Percentiles rank a stretch among this genome's conserved stretches.
Evolutionary conservation across 306 rosid genomes (phyloP).

Genomic region (Prunus dulcis): DNA sequence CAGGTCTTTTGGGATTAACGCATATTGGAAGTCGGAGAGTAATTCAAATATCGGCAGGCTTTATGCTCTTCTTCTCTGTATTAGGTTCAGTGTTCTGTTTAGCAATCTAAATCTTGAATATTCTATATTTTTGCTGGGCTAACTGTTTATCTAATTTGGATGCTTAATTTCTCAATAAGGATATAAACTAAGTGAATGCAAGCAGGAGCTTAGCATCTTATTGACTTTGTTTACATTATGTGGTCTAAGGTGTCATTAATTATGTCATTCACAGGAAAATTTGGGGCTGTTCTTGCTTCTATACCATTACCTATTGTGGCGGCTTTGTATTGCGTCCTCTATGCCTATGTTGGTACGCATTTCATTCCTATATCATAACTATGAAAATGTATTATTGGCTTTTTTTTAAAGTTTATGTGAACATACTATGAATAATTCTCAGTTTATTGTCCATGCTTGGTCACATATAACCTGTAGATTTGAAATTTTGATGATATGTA

Average conservation of each 20-base stretch:
- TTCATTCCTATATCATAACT: background rate
- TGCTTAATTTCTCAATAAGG: background rate
- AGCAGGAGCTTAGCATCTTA: background rate
- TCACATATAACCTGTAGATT: background rate
- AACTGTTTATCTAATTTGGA: background rate
- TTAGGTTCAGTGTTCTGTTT: constrained; percentile 44
- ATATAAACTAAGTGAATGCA: background rate
- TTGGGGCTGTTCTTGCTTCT: constrained; percentile 90
- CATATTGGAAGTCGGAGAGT: constrained; percentile 81
- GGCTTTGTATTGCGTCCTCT: constrained; percentile 80
- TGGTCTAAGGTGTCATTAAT: constrained; percentile 11
- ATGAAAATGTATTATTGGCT: background rate
- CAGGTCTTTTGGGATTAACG: constrained; percentile 88
- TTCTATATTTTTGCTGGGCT: background rate
- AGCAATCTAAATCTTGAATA: background rate
- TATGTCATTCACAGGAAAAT: constrained; percentile 60
- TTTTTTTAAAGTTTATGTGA: background rate
- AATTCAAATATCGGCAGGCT: constrained; percentile 67
- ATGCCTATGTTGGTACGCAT: constrained; percentile 73
- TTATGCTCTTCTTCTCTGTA: constrained; percentile 85
- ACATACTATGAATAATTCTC: background rate
- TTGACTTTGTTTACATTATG: constrained; percentile 6
- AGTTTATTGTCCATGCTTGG: no score
- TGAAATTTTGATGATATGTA: background rate
- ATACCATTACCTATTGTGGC: constrained; percentile 78